Base-by-base conservation (phyloP, 257 asterid species). In the Ophiorrhiza pumila region DNA sequence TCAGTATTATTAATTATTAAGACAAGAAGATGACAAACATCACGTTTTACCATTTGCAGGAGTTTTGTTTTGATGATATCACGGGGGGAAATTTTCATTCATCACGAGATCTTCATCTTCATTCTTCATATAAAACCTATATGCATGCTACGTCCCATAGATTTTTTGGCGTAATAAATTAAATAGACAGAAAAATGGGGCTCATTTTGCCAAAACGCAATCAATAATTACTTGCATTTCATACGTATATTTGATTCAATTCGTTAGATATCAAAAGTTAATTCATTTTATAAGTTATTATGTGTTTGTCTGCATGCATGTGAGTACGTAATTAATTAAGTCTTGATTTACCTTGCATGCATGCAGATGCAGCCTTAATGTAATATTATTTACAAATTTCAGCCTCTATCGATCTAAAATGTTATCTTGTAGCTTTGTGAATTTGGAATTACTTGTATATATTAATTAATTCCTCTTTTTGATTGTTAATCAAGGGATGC, bases 11-110 rank as follows among this genome's bases (percentile, higher is more conserved):
- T 2, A 2, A 37, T 35, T 17, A 46, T 45, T 22, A 55, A 15
- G 4, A 52, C 32, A 63, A 67, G 68, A 69, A 39, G 7, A 66
- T 25, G 83, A 81, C 88, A 81, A 77, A 66, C 47, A 27, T 81
- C 80, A 78, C 80, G 83, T 76, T 77, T 80, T 78, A 58, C 68
- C 74, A 58, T 37, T 70, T 0, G 70, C 73, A 35, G 59, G 77
- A 53, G 27, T 79, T 74, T 69, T 71, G 80, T 34, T 59, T n/a
- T n/a, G n/a, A n/a, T n/a, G n/a, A n/a, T n/a, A n/a, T 61, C 71
- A 46, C 80, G 75, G 80, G 68, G 74, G 0, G 31, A 52, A 29
- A 22, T 52, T n/a, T n/a, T n/a, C n/a, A n/a, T 5, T 52, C 27
- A 52, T 52, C 58, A 52, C 58, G 58, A 22, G 58, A 13, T 12